These are phyloP conservation scores for Claviceps sp. DNA, from an alignment of 2,329 filamentous ascomycete species.

Conservation along the genomic window DNA sequence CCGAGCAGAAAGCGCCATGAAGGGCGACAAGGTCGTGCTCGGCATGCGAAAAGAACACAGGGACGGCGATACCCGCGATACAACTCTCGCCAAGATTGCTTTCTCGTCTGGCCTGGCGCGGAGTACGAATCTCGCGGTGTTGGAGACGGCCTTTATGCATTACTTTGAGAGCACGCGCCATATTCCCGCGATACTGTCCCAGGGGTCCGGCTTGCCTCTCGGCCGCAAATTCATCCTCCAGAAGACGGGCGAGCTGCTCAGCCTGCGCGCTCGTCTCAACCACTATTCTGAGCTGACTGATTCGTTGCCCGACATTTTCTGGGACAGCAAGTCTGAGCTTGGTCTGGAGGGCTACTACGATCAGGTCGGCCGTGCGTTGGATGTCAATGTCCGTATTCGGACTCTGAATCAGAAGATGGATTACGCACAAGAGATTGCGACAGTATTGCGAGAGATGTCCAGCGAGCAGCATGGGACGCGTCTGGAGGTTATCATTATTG, in stretches of 20 bases:
- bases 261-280: constrained; percentile 82
- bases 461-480: constrained; percentile 82
- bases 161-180: constrained; percentile 80
- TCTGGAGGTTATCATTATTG: constrained; percentile 91
- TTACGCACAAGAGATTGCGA: constrained; percentile 91
- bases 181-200: constrained; percentile 67
- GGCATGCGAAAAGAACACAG: constrained; percentile 52
- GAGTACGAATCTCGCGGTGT: constrained; percentile 83
- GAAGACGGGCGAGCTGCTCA: constrained; percentile 85
- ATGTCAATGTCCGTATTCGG: constrained; percentile 83
- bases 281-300: constrained; percentile 96
- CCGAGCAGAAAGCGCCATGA: constrained; percentile 62
- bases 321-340: constrained; percentile 81
- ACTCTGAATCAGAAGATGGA: constrained; percentile 95
- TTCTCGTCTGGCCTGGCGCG: constrained; percentile 90
- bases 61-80: constrained; percentile 35
- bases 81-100: constrained; percentile 80
- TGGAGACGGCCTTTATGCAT: constrained; percentile 67
- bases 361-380: constrained; percentile 76
- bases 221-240: constrained; percentile 68
- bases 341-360: constrained; percentile 92
- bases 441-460: constrained; percentile 71
- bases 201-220: constrained; percentile 33
- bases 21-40: constrained; percentile 78
- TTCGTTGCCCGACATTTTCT: constrained; percentile 88